A percentile compares a stretch with the other conserved stretches of the same genome.
phyloP scores from a whole-genome alignment of 495 filamentous ascomycete genomes.

The Penicillium samsonianum region DNA sequence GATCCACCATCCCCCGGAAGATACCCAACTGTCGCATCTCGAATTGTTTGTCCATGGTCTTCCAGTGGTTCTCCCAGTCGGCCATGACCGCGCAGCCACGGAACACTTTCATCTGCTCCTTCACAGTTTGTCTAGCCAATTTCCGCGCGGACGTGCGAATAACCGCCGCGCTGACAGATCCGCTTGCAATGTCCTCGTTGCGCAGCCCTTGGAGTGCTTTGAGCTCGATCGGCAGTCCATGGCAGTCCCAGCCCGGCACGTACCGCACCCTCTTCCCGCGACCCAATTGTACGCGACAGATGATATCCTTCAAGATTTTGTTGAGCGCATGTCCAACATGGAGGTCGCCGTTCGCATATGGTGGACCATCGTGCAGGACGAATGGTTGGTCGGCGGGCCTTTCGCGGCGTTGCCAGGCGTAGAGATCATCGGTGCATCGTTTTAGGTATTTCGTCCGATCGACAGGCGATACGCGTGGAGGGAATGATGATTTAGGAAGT shows the following conservation, averaged over 20 bases:
- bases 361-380: conserved; percentile 91
- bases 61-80: conserved; percentile 90
- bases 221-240: conserved; percentile 95
- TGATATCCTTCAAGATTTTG: conserved; percentile 95
- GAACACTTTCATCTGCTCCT: conserved; percentile 81
- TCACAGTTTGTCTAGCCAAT: conserved; percentile 72
- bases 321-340: conserved; percentile 98
- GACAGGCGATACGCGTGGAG: conserved; percentile 49
- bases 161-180: conserved; percentile 32
- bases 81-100: conserved; percentile 85
- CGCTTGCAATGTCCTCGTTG: conserved; percentile 20
- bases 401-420: conserved; percentile 76
- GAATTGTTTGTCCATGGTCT: conserved; percentile 85
- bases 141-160: conserved; percentile 72
- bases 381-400: conserved; percentile 64
- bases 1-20: conserved; percentile 81
- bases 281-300: conserved; percentile 76
- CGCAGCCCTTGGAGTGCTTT: conserved; percentile 77
- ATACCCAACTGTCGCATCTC: conserved; percentile 84
- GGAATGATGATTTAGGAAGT: conserved; percentile 61
- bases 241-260: conserved; percentile 96
- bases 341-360: conserved; percentile 92
- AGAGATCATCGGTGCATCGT: conserved; percentile 83
- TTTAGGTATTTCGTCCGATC: conserved; percentile 66
- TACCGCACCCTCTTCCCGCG: conserved; percentile 79